Evolutionary conservation across 2,329 filamentous ascomycete genomes (phyloP), one percentile per base, ranked within the genome.

Genomic region (Alternaria brassicae): DNA sequence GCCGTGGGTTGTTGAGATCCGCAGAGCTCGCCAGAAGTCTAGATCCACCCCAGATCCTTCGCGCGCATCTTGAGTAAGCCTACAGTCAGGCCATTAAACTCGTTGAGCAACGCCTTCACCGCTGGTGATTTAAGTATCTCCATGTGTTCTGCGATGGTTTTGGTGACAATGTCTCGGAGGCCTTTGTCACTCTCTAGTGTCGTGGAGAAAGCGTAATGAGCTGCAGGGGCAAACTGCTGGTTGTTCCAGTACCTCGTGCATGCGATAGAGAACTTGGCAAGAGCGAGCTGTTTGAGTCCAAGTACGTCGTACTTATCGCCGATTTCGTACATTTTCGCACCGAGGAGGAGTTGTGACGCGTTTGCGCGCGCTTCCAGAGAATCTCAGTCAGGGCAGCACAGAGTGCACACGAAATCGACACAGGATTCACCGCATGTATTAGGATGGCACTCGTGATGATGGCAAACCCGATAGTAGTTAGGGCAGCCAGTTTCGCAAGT

Each of bases 141-240:
- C 25, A 66, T 56, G 39, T 74, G 69, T 42, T 62, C 58, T 3
- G 63, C 58, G 6, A 78, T 63, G 0, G 61, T 73, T 12, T 69
- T 56, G 9, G 64, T 58, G 4, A 76, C 67, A 3, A 72, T 64
- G 23, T 73, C 61, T n/a, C 75, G 63, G 48, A 78, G 58, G 3
- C 69, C 74, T 28, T 69, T 72, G 56, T 77, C 71, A 0, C 57
- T n/a, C 1, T 72, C 62, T 0, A 66, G 62, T 1, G 73, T 77
- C 0, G 63, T 67, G 9, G 59, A 67, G 34, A 72, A 77, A 1
- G 53, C 64, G 13, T 63, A 30, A 7, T 71, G 53, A 13, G 73
- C 73, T 0, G 75, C 69, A 17, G 62, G 49, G 0, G 67, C 28
- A n/a, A 79, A 68, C 9, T 66, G 53, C 5, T 47, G 8, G 3